Conservation (phyloP, 805 yeast genomes). For the Metschnikowia similis region DNA sequence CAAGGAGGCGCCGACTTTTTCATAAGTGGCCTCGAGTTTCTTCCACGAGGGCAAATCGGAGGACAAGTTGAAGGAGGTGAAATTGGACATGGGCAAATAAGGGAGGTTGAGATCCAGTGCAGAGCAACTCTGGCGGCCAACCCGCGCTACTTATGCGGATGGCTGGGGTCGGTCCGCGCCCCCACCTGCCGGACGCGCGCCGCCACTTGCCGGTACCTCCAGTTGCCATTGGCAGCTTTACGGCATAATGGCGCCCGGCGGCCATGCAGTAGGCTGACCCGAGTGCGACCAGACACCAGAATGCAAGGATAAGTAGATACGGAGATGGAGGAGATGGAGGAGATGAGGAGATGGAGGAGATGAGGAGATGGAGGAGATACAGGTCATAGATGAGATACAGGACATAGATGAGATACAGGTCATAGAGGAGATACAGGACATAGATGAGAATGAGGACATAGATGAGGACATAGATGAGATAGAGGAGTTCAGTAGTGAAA, state of each 20-base stretch:
- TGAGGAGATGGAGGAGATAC: no score
- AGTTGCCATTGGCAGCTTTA: neutral
- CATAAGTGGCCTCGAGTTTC: slow-evolving; percentile 66
- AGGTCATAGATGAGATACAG: no score
- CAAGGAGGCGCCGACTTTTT: slow-evolving; percentile 63
- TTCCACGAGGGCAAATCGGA: slow-evolving; percentile 83
- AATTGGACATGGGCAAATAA: slow-evolving; percentile 15
- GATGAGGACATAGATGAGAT: no score
- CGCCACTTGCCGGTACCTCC: neutral
- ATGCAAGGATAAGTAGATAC: no score
- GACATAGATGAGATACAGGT: no score
- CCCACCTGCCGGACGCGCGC: slow-evolving; percentile 4
- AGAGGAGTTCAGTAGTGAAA: no score
- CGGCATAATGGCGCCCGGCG: neutral
- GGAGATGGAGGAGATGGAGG: no score
- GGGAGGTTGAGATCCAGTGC: neutral
- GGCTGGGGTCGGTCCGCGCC: slow-evolving; percentile 2
- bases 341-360: no score
- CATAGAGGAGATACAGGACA: no score
- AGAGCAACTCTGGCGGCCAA: neutral
- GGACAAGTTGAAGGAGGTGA: slow-evolving; percentile 48
- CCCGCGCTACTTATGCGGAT: slow-evolving; percentile 4
- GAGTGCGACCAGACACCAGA: no score
- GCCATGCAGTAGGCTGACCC: no score
- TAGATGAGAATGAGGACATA: no score